A percentile compares a stretch with the other conserved stretches of the same genome.
Evolutionary conservation across 495 filamentous ascomycete species (phyloP).

Genomic region (Physcia stellaris): DNA sequence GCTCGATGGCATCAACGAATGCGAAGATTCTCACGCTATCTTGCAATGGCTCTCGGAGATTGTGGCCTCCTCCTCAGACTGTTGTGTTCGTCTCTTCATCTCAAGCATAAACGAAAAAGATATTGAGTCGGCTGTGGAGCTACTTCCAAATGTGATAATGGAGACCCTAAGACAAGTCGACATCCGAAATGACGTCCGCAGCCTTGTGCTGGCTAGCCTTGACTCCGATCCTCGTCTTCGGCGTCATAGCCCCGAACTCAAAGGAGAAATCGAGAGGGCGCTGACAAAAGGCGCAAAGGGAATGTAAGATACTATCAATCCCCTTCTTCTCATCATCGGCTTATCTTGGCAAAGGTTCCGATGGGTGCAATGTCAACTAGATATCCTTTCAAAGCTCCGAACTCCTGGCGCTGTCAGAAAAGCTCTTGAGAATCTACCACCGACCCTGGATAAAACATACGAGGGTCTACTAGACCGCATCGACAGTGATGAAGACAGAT

Average conservation of each 20-base stretch:
- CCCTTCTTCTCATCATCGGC: too few species aligned
- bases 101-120: constrained; percentile 10
- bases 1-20: constrained; percentile 9
- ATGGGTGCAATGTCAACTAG: too few species aligned
- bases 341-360: too few species aligned
- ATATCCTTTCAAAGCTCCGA: too few species aligned
- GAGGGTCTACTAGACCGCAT: too few species aligned
- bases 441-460: too few species aligned
- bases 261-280: not conserved
- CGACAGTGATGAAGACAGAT: too few species aligned
- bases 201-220: constrained; percentile 1
- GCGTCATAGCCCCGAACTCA: constrained; percentile 1
- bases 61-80: not conserved
- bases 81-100: constrained; percentile 5
- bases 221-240: constrained; percentile 2
- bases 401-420: too few species aligned
- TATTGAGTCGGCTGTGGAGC: constrained; percentile 4
- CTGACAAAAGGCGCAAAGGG: constrained; percentile 4
- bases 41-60: not conserved
- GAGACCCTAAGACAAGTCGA: not conserved
- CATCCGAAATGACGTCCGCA: constrained; percentile 3
- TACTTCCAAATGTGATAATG: constrained; percentile 1
- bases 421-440: too few species aligned
- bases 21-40: constrained; percentile 5
- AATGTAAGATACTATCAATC: too few species aligned